Percentiles rank a stretch among this genome's conserved stretches.
phyloP scores from a whole-genome alignment of 2,329 filamentous ascomycete genomes.

The Tolypocladium amazonense region DNA sequence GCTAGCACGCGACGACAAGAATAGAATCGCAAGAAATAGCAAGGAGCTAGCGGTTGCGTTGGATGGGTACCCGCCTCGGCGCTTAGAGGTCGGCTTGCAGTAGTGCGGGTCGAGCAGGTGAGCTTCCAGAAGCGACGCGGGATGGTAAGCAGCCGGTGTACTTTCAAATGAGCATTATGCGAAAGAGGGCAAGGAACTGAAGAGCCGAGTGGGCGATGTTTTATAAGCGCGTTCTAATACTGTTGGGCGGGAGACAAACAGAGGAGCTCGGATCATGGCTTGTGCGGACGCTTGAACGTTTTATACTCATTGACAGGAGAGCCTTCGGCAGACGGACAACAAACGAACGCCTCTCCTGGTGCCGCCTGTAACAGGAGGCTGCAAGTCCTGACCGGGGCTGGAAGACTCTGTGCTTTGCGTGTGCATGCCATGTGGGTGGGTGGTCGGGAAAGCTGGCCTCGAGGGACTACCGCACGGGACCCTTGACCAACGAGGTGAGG shows the following conservation, averaged over 20 bases:
- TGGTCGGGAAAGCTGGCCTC: neutral
- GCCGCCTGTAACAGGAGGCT: neutral
- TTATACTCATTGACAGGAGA: neutral
- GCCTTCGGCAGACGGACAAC: neutral
- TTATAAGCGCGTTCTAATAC: neutral
- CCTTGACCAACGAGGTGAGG: neutral
- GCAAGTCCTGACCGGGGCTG: neutral
- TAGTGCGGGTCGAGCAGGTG: neutral
- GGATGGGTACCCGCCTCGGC: constrained; percentile 12
- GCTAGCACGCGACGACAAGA: constrained; percentile 3
- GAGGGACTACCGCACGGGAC: neutral
- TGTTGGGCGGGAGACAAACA: neutral
- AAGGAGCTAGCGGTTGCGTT: constrained; percentile 3
- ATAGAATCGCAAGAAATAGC: constrained; percentile 5
- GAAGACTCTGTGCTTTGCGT: neutral
- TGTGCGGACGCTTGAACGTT: neutral
- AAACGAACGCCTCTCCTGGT: neutral
- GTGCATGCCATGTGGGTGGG: neutral
- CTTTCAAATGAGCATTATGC: neutral
- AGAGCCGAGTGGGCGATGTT: neutral
- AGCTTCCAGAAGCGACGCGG: neutral
- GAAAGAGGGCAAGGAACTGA: neutral
- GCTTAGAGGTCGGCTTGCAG: constrained; percentile 12
- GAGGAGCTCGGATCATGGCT: neutral
- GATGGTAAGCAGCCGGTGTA: neutral